Evolutionary conservation across 768 basidiomycete genomes (phyloP).

Genomic region (Mycena kentingensis): DNA sequence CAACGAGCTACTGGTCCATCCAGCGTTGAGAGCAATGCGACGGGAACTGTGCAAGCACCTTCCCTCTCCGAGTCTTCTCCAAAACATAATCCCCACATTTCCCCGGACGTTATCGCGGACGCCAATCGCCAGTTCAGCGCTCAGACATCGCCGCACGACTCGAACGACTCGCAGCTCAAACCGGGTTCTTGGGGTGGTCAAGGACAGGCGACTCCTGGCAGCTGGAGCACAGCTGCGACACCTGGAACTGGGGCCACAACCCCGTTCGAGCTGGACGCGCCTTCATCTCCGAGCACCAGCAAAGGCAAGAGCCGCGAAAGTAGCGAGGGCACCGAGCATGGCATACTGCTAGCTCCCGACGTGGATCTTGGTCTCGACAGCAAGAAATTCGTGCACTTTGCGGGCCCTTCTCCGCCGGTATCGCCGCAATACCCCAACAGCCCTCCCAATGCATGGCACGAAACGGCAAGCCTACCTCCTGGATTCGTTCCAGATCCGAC

Average conservation of each 20-base stretch:
- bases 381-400: slow-evolving; percentile 52
- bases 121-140: slow-evolving; percentile 24
- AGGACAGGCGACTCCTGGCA: slow-evolving; percentile 49
- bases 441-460: slow-evolving; percentile 7
- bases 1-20: slow-evolving; percentile 11
- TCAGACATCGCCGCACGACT: slow-evolving; percentile 25
- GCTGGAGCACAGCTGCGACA: slow-evolving; percentile 78
- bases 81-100: too few relatives aligned
- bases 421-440: slow-evolving; percentile 18
- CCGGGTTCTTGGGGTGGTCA: slow-evolving; percentile 23
- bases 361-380: slow-evolving; percentile 27
- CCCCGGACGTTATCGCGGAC: slow-evolving; percentile 21
- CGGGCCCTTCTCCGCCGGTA: slow-evolving; percentile 23
- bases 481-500: slow-evolving; percentile 23
- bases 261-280: slow-evolving; percentile 23
- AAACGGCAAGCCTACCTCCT: slow-evolving; percentile 10
- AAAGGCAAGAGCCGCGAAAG: slow-evolving; percentile 27
- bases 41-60: too few relatives aligned
- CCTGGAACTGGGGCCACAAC: slow-evolving; percentile 51
- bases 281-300: slow-evolving; percentile 12
- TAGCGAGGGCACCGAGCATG: slow-evolving; percentile 30
- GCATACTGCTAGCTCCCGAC: slow-evolving; percentile 20
- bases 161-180: slow-evolving; percentile 17
- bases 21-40: slow-evolving; percentile 9
- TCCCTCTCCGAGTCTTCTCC: too few relatives aligned